Evolutionary conservation across 768 basidiomycete genomes (phyloP).

Genomic region (Boletus huronensis): DNA sequence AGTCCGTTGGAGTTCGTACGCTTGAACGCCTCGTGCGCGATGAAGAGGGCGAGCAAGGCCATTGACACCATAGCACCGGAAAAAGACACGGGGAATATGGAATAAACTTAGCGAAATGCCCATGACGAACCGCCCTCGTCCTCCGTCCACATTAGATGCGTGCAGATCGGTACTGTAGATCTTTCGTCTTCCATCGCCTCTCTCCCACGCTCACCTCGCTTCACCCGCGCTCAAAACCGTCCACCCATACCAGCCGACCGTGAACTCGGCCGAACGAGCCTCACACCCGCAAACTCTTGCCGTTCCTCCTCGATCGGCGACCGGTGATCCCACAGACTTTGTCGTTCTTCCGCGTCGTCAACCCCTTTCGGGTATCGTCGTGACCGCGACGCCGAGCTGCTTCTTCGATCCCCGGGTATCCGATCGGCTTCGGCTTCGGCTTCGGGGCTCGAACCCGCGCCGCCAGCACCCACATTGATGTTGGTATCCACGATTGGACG

Average conservation of each 20-base stretch:
- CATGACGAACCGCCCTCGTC: not conserved
- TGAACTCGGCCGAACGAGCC: slow-evolving; percentile 36
- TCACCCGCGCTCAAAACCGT: slow-evolving; percentile 17
- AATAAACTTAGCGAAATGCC: not conserved
- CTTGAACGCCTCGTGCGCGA: not conserved
- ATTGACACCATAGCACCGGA: not conserved
- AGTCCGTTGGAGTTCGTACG: not conserved
- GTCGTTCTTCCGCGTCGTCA: slow-evolving; percentile 61
- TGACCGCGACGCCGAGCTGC: slow-evolving; percentile 46
- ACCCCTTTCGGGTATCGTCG: slow-evolving; percentile 42
- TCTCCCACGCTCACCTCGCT: not conserved
- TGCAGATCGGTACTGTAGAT: not conserved
- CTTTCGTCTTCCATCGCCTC: not conserved
- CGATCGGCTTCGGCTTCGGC: slow-evolving; percentile 9
- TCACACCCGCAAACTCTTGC: slow-evolving; percentile 29
- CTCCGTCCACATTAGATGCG: not conserved
- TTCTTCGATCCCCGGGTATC: slow-evolving; percentile 30
- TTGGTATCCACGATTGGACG: not conserved
- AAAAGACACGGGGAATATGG: not conserved
- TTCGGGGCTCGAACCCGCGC: not conserved
- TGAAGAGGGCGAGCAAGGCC: not conserved
- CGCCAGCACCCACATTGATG: too few relatives aligned
- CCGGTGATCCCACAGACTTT: slow-evolving; percentile 47
- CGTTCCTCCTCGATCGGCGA: slow-evolving; percentile 23
- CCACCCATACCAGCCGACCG: slow-evolving; percentile 3